These are phyloP conservation scores for Ensete glaucum DNA, from an alignment of 176 grass and related monocot genomes.

Conservation along the genomic window DNA sequence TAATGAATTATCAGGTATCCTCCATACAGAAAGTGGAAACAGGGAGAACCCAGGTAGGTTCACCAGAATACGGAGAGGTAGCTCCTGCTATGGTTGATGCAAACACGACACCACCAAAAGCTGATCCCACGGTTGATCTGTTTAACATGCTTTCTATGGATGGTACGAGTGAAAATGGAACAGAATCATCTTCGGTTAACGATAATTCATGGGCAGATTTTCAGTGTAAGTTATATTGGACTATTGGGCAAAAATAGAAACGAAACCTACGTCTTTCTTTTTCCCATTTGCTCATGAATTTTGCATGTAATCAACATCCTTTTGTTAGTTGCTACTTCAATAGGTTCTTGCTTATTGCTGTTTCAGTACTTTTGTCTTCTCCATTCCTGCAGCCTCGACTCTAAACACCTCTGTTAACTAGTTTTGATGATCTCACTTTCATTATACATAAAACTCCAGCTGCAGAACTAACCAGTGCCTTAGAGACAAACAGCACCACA, in stretches of 20 bases:
- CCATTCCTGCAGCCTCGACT: too few species aligned
- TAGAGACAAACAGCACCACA: slow-evolving; percentile 47
- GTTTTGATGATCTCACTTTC: not conserved
- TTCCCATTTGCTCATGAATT: not conserved
- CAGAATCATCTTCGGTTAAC: slow-evolving; percentile 42
- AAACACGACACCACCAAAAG: slow-evolving; percentile 54
- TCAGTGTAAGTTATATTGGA: slow-evolving; percentile 53
- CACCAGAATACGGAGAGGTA: slow-evolving; percentile 34
- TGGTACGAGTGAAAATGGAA: slow-evolving; percentile 42
- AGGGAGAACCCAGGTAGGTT: slow-evolving; percentile 45
- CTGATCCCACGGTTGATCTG: slow-evolving; percentile 79
- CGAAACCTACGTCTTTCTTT: not conserved
- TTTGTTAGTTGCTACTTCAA: not conserved
- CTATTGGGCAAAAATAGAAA: not conserved
- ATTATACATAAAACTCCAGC: slow-evolving; percentile 45
- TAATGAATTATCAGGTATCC: slow-evolving; percentile 37
- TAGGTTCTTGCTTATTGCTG: not conserved
- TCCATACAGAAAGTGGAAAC: slow-evolving; percentile 50
- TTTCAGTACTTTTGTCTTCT: not conserved
- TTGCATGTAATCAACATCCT: not conserved
- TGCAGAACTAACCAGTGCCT: slow-evolving; percentile 44
- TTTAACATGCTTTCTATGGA: slow-evolving; percentile 89
- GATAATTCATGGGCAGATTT: slow-evolving; percentile 88
- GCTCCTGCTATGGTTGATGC: slow-evolving; percentile 33
- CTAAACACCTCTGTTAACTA: slow-evolving; percentile 1